phyloP scores from a whole-genome alignment of 2,329 filamentous ascomycete genomes.

The Penicillium sp. region DNA sequence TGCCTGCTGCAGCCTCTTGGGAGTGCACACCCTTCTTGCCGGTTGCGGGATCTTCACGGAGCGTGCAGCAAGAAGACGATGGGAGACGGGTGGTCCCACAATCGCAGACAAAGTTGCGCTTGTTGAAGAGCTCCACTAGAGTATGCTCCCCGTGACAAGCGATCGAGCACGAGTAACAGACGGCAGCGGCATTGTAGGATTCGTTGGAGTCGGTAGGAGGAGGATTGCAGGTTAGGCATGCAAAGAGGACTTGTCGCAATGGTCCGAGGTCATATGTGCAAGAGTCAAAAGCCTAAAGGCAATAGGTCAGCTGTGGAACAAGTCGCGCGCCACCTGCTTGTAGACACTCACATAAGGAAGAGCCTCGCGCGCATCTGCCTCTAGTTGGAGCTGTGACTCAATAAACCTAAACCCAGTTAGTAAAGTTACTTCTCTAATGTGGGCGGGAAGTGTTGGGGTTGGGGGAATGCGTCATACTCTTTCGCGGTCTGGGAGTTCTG shows the following conservation, averaged over 20 bases:
- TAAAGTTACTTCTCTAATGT: neutral
- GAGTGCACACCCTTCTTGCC: slow-evolving; percentile 77
- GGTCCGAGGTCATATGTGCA: slow-evolving; percentile 90
- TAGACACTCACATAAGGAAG: slow-evolving; percentile 72
- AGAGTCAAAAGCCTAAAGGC: slow-evolving; percentile 75
- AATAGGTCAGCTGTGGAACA: slow-evolving; percentile 12
- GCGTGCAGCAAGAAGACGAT: slow-evolving; percentile 66
- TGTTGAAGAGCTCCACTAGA: slow-evolving; percentile 92
- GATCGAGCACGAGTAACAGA: slow-evolving; percentile 96
- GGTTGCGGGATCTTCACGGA: slow-evolving; percentile 70
- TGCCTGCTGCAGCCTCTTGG: slow-evolving; percentile 65
- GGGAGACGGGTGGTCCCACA: slow-evolving; percentile 84
- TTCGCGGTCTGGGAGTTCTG: slow-evolving; percentile 69
- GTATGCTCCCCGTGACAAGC: slow-evolving; percentile 94
- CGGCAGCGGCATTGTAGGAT: slow-evolving; percentile 69
- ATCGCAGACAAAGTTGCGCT: slow-evolving; percentile 93
- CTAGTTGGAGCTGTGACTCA: slow-evolving; percentile 80
- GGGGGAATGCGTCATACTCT: slow-evolving; percentile 49
- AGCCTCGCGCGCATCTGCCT: slow-evolving; percentile 91
- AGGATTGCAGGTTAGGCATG: slow-evolving; percentile 91
- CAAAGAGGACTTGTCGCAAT: slow-evolving; percentile 83
- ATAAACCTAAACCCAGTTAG: slow-evolving; percentile 63
- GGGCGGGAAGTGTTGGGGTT: neutral
- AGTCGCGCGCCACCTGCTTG: neutral
- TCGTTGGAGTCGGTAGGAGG: slow-evolving; percentile 62